Conservation (phyloP, 768 basidiomycete genomes). For the Panaeolus cyanescens region DNA sequence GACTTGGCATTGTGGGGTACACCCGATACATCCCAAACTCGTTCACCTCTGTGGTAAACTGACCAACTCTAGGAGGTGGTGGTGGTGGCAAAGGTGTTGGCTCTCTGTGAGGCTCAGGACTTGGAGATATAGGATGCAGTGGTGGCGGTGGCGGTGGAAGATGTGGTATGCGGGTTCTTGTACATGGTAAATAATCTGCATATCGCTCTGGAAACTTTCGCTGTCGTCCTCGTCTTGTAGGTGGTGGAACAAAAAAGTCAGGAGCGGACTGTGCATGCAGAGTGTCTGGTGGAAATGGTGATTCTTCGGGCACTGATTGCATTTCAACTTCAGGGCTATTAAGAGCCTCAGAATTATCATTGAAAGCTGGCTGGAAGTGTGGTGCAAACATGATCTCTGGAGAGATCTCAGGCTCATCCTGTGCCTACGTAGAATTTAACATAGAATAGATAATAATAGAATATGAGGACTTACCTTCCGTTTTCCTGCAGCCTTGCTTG, state of each 20-base stretch:
- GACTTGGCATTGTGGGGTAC: not conserved
- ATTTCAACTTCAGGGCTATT: not conserved
- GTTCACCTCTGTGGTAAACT: not conserved
- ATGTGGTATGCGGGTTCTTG: not conserved
- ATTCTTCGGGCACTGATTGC: not conserved
- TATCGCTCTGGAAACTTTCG: not conserved
- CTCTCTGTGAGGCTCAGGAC: not conserved
- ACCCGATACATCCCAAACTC: slow-evolving; percentile 6
- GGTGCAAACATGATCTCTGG: no score
- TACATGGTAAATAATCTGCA: not conserved
- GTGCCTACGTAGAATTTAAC: no score
- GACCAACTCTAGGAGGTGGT: not conserved
- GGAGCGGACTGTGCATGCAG: not conserved
- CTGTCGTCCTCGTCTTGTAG: not conserved
- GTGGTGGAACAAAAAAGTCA: not conserved
- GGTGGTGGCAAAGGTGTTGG: not conserved
- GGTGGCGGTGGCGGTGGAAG: not conserved
- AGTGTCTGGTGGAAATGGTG: not conserved
- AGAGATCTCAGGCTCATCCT: no score
- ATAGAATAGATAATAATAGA: not conserved
- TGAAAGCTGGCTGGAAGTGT: no score
- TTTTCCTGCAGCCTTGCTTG: not conserved
- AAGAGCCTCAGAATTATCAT: no score
- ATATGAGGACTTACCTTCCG: not conserved
- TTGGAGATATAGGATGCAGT: not conserved